Evolutionary conservation across 768 basidiomycete species (phyloP).

Genomic region (Lactarius psammicola): DNA sequence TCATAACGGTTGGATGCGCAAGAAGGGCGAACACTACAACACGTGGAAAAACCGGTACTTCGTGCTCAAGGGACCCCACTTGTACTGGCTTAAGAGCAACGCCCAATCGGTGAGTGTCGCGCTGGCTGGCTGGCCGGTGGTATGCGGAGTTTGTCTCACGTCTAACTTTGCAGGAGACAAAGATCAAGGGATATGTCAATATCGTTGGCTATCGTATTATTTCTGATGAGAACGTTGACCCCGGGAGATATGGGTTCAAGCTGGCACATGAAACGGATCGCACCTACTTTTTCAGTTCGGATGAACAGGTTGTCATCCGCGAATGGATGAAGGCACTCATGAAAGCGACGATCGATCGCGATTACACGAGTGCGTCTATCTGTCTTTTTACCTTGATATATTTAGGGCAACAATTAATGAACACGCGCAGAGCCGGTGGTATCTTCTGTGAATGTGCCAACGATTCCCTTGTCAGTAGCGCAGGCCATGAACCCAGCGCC

Average conservation of each 20-base stretch:
- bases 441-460: constrained; percentile 95
- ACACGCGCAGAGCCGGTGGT: constrained; percentile 74
- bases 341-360: constrained; percentile 95
- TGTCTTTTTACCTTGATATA: not conserved
- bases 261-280: constrained; percentile 88
- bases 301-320: constrained; percentile 80
- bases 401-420: not conserved
- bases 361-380: constrained; percentile 76
- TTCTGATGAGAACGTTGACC: constrained; percentile 87
- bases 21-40: constrained; percentile 91
- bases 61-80: constrained; percentile 85
- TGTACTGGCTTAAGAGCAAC: constrained; percentile 84
- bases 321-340: constrained; percentile 99
- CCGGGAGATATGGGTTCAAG: constrained; percentile 93
- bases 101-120: constrained; percentile 48
- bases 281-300: constrained; percentile 88
- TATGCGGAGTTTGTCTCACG: not conserved
- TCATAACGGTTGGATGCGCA: constrained; percentile 91
- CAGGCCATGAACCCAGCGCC: constrained; percentile 97
- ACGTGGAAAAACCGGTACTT: constrained; percentile 92
- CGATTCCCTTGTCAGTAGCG: constrained; percentile 90
- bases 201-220: constrained; percentile 90
- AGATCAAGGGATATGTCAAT: constrained; percentile 95
- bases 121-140: not conserved
- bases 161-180: constrained; percentile 62